A percentile compares a stretch with the other conserved stretches of the same genome.
Conservation (phyloP, 805 yeast genomes). For the Komagataella mondaviorum region DNA sequence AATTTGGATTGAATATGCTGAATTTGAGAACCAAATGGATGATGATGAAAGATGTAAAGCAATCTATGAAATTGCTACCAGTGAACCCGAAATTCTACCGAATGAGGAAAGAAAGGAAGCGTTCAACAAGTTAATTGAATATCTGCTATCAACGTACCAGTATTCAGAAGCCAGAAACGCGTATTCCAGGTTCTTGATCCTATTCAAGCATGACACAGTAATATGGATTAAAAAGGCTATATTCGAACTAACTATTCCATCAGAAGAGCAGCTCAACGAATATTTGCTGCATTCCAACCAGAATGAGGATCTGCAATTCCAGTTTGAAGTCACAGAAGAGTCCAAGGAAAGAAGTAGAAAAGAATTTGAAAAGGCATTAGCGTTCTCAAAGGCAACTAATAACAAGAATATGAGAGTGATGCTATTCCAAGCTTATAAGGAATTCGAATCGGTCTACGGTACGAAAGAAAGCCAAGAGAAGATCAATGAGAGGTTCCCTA, state of each 20-base stretch:
- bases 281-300: constrained; percentile 12
- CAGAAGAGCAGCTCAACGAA: constrained; percentile 31
- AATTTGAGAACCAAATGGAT: constrained; percentile 51
- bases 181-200: constrained; percentile 24
- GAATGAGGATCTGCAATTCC: constrained; percentile 31
- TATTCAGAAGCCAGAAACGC: constrained; percentile 41
- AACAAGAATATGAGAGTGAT: constrained; percentile 29
- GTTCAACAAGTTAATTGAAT: constrained; percentile 29
- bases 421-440: constrained; percentile 46
- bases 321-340: constrained; percentile 32
- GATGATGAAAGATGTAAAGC: constrained; percentile 60
- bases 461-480: constrained; percentile 17
- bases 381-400: constrained; percentile 21
- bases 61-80: constrained; percentile 35
- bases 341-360: constrained; percentile 12
- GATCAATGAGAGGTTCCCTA: constrained; percentile 39
- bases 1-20: constrained; percentile 54
- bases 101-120: constrained; percentile 3
- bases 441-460: constrained; percentile 59
- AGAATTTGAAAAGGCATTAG: constrained; percentile 1
- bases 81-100: constrained; percentile 1
- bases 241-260: constrained; percentile 58
- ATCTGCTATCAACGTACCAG: constrained; percentile 45
- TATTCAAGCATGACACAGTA: constrained; percentile 19
- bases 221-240: constrained; percentile 57